A percentile compares a stretch with the other conserved stretches of the same genome.
Conservation (phyloP, 1,139 yeast species). For the Yamadazyma pseudoaaseri region DNA sequence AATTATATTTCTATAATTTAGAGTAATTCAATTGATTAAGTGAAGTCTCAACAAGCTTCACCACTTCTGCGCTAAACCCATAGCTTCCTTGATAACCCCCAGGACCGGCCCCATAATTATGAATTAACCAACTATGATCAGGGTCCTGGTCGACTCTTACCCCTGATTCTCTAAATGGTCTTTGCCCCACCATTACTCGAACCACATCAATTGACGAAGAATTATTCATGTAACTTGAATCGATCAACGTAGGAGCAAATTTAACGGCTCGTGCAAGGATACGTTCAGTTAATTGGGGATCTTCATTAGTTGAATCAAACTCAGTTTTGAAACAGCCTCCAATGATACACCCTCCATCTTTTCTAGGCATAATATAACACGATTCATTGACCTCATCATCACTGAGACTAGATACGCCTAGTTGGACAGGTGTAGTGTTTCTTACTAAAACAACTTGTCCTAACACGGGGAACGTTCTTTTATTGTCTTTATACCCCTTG, state of each 20-base stretch:
- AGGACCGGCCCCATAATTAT: slow-evolving; percentile 54
- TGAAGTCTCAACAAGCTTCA: slow-evolving; percentile 10
- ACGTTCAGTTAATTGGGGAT: slow-evolving; percentile 35
- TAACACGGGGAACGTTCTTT: slow-evolving; percentile 28
- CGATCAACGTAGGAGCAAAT: slow-evolving; percentile 42
- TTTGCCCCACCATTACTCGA: slow-evolving; percentile 43
- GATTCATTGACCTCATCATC: slow-evolving; percentile 29
- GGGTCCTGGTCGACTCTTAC: slow-evolving; percentile 40
- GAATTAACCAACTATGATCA: slow-evolving; percentile 36
- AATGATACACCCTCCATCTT: slow-evolving; percentile 53
- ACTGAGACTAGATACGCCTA: slow-evolving; percentile 31
- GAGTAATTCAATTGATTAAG: slow-evolving; percentile 1
- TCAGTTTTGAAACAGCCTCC: slow-evolving; percentile 46
- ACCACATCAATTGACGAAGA: slow-evolving; percentile 38
- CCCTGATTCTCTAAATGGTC: slow-evolving; percentile 49
- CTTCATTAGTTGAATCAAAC: slow-evolving; percentile 25
- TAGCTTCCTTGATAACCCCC: slow-evolving; percentile 54
- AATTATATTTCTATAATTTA: no score
- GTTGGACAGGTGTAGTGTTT: slow-evolving; percentile 28
- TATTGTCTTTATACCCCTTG: slow-evolving; percentile 31
- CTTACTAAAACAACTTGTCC: slow-evolving; percentile 43
- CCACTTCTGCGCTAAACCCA: slow-evolving; percentile 34
- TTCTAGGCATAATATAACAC: slow-evolving; percentile 50
- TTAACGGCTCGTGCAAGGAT: slow-evolving; percentile 38
- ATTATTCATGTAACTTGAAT: slow-evolving; percentile 29